Evolutionary conservation across 169 alveolate genomes (phyloP).

Genomic region (Plasmodium gonderi): DNA sequence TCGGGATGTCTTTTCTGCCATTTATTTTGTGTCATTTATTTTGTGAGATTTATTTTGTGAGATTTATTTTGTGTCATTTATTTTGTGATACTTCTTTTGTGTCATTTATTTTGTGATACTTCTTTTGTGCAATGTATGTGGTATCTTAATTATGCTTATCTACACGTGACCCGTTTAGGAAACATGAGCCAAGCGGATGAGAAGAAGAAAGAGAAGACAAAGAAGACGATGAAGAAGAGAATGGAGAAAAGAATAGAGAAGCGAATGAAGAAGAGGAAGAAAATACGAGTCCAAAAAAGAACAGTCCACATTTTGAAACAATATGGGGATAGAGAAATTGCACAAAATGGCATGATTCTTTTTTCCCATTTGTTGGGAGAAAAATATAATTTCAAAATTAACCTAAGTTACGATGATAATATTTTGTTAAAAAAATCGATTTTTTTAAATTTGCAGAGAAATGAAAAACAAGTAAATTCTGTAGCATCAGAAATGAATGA

Average conservation of each 20-base stretch:
- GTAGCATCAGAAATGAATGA: not conserved
- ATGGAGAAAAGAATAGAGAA: no score
- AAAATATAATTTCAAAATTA: not conserved
- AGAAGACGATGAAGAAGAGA: not conserved
- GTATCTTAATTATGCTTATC: no score
- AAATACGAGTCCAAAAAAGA: not conserved
- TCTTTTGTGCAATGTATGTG: no score
- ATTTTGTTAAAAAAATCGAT: constrained; percentile 9
- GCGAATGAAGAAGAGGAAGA: not conserved
- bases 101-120: not conserved
- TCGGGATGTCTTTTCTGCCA: no score
- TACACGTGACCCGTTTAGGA: no score
- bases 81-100: not conserved
- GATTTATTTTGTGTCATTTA: no score
- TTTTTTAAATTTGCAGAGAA: no score
- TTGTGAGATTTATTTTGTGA: no score
- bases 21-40: no score
- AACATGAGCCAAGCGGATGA: not conserved
- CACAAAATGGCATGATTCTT: not conserved
- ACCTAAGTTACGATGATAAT: constrained; percentile 43
- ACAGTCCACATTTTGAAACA: constrained; percentile 6
- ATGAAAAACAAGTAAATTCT: not conserved
- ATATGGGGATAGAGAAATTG: constrained; percentile 8
- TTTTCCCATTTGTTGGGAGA: constrained; percentile 5
- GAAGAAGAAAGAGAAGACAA: not conserved